These are phyloP conservation scores for Knufia petricola DNA, from an alignment of 2,329 filamentous ascomycete species.

Conservation along the genomic window DNA sequence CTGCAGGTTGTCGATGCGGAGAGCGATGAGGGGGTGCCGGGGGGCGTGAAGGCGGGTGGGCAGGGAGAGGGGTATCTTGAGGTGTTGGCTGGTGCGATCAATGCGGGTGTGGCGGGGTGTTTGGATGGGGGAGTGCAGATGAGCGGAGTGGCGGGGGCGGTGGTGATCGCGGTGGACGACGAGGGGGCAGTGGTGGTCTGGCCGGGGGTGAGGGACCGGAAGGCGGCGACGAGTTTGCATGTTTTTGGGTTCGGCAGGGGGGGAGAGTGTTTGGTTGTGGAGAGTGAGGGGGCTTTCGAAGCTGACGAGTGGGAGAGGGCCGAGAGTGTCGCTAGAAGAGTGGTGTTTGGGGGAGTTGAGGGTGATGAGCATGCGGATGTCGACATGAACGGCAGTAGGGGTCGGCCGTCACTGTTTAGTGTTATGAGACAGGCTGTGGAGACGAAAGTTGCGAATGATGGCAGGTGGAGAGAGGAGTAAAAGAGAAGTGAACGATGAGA, in stretches of 20 bases:
- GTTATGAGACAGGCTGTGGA: conserved; percentile 19
- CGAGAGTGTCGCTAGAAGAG: conserved; percentile 52
- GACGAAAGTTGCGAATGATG: conserved; percentile 20
- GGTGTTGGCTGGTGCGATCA: conserved; percentile 70
- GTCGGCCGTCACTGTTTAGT: conserved; percentile 11
- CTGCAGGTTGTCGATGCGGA: conserved; percentile 30
- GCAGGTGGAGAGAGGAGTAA: conserved; percentile 13
- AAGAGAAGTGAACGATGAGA: too few relatives aligned
- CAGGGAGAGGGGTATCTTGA: conserved; percentile 50
- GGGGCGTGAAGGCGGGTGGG: conserved; percentile 20
- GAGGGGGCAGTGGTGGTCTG: conserved; percentile 42
- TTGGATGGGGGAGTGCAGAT: conserved; percentile 76
- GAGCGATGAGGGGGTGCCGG: conserved; percentile 24
- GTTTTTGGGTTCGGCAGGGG: conserved; percentile 56
- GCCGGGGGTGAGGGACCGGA: conserved; percentile 40
- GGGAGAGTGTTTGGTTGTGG: background rate
- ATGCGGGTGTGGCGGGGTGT: conserved; percentile 67
- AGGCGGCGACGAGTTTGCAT: conserved; percentile 61
- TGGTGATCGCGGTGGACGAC: conserved; percentile 50
- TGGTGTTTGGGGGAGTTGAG: conserved; percentile 45
- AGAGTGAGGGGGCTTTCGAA: conserved; percentile 27
- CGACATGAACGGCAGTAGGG: conserved; percentile 13
- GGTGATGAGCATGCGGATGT: conserved; percentile 15
- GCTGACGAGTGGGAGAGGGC: conserved; percentile 66
- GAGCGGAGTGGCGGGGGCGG: conserved; percentile 59